Base-by-base conservation (phyloP, 495 filamentous ascomycete genomes). In the Podospora comata region DNA sequence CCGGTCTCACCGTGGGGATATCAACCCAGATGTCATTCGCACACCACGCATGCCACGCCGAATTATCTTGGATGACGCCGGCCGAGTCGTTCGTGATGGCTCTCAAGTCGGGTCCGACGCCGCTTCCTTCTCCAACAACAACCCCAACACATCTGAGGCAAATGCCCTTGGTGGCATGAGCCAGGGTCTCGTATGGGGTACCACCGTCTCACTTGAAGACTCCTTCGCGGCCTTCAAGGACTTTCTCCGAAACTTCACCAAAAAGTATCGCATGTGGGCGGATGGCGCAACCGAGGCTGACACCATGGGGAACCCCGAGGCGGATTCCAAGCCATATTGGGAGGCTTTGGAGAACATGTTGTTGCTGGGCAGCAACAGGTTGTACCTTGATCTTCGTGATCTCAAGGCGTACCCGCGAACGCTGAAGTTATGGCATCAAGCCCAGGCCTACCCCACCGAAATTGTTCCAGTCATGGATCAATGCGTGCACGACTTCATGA, bases 391-490 rank as follows among this genome's bases (percentile, higher is more conserved):
- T 77, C 87, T 90, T 61, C 87, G 86, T 66, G 97, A 98, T 73
- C 86, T 99, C 69, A 96, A 94, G 77, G 85, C 93, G 27, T 99
- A 97, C 79, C 96, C 96, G 2, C 87, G 92, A 9, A 97, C 95
- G 0, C 80, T 89, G 68, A 97, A 97, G 78, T 82, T 99, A 64
- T 99, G 93, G 92, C 92, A 97, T 77, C 96, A 98, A 75, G 83
- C 93, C 60, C 92, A 93, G 70, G 88, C 89, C 26, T 98, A 97
- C 73, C 95, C 95, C 0, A 91, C 92, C 71, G 95, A 99, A 83
- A 93, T 98, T 65, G 90, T 99, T 67, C 94, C 94, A 1, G 83
- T 99, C 60, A 96, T 99, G 91, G 96, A 99, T 83, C 92, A 94
- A 74, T 86, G 86, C 23, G 86, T 98, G 62, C 96, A 97, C 76